A percentile compares a stretch with the other conserved stretches of the same genome.
Evolutionary conservation across 768 basidiomycete genomes (phyloP).

Genomic region (Boletus coccyginus): DNA sequence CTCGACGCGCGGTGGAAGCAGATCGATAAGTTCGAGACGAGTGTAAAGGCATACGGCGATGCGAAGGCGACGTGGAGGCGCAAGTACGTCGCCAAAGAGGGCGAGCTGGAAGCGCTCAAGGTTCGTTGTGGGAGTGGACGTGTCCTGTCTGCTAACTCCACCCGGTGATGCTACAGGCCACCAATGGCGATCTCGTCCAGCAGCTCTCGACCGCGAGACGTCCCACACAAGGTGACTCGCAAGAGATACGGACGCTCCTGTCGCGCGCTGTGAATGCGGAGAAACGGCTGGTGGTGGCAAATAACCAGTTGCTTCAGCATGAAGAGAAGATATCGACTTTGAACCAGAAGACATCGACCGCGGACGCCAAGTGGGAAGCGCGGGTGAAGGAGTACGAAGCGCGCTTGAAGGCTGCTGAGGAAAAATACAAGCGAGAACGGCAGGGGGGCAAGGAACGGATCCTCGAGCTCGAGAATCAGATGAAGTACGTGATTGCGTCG

Average conservation of each 20-base stretch:
- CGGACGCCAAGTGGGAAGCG: slow-evolving; percentile 91
- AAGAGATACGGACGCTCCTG: slow-evolving; percentile 67
- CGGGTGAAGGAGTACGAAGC: slow-evolving; percentile 92
- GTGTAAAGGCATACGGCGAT: slow-evolving; percentile 78
- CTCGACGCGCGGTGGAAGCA: slow-evolving; percentile 88
- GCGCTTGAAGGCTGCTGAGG: slow-evolving; percentile 77
- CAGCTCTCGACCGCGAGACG: slow-evolving; percentile 66
- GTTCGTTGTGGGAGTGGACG: slow-evolving; percentile 38
- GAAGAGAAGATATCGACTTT: slow-evolving; percentile 81
- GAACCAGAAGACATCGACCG: slow-evolving; percentile 66
- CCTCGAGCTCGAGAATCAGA: slow-evolving; percentile 62
- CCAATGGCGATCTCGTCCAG: slow-evolving; percentile 68
- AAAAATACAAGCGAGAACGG: slow-evolving; percentile 88
- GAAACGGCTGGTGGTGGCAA: slow-evolving; percentile 78
- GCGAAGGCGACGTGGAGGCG: slow-evolving; percentile 81
- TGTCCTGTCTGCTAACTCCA: not conserved
- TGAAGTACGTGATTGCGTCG: slow-evolving; percentile 59
- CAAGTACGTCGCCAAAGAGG: slow-evolving; percentile 78
- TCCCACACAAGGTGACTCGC: slow-evolving; percentile 56
- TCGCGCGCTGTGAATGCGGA: slow-evolving; percentile 83
- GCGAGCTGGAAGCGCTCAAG: slow-evolving; percentile 87
- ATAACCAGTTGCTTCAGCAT: slow-evolving; percentile 77
- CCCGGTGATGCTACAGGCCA: slow-evolving; percentile 43
- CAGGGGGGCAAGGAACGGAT: slow-evolving; percentile 92
- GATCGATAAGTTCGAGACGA: slow-evolving; percentile 87